Base-by-base conservation (phyloP, 108 stramenopile genomes). In the Cyclotella baltica region DNA sequence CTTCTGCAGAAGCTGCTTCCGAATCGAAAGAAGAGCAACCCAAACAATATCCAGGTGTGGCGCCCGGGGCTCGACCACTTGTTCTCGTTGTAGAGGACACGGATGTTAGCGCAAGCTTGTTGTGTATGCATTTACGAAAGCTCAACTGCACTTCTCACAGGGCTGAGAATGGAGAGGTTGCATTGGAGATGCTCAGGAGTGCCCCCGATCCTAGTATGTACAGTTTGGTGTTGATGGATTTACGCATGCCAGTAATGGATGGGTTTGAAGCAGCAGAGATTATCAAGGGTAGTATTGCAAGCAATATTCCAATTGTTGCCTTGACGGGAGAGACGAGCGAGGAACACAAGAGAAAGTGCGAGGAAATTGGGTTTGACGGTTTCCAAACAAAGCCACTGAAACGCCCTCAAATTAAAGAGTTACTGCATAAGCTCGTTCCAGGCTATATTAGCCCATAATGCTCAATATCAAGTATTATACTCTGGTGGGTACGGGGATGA, bases 171-270 rank as follows among this genome's bases (percentile, higher is more conserved):
- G 87, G 87, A 4, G 77, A 85, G 40, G 81, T 82, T 25, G 86
- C 86, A 33, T 74, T 90, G 29, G 88, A 92, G 40, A 71, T 86
- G 70, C 63, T 89, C 2, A 69, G 83, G 3, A 56, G 62, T 23
- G 78, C 76, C 31, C 73, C 78, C 13, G 35, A 57, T 55, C 73
- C 73, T 27, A 70, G 68, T 33, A 77, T 80, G 74, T 84, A 76
- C 40, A 77, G 46, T 33, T 75, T 84, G 2, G 63, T 89, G 4
- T 64, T 93, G 36, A 93, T 93, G 92, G 92, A 93, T 72, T 38
- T 91, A 28, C 56, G 78, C 16, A 92, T 94, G 90, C 90, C 90
- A 0, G 84, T 91, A 2, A 85, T 92, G 85, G 88, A 90, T 72
- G 93, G 93, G 1, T 82, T 76, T 37, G 80, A 86, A 57, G 88